Base-by-base conservation (phyloP, 768 basidiomycete species). In the Astraeus odoratus region DNA sequence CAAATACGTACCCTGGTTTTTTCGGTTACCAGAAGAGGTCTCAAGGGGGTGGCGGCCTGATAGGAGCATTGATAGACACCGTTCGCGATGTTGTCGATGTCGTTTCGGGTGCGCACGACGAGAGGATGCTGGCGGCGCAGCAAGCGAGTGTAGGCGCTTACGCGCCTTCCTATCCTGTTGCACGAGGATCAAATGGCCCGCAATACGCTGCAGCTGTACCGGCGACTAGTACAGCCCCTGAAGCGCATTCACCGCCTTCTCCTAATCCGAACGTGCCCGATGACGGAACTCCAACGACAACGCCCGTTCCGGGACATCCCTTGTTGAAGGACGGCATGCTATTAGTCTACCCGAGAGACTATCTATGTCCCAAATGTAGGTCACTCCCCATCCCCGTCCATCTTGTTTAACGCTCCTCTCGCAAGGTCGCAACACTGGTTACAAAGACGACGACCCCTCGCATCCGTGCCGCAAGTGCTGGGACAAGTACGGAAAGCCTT, bases 391-490 rank as follows among this genome's bases (percentile, higher is more conserved):
- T n/a, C 23, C 20, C 23, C 30, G 12, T 18, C 20, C 20, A 24
- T 22, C 8, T 22, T 26, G 19, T 22, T 19, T 47, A 12, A 50
- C 41, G 4, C n/a, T n/a, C 10, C 45, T 10, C 33, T 18, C 24
- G 22, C 47, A 26, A 89, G 87, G 87, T 53, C 67, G 68, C 30
- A 90, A 91, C 59, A 77, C 74, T 1, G 87, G 88, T 2, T 90
- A 81, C 65, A 86, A 86, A 60, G 68, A 74, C 46, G 67, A 66
- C 29, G 84, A 89, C 59, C 83, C 84, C 0, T 57, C 69, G 1
- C 67, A 78, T 45, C 83, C 86, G 5, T 89, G 88, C 56, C 68
- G 71, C 47, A 76, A 74, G 45, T 91, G 89, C 66, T 91, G 87
- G 88, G 65, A 72, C 5, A 81, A 79, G 52, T 81, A 82, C 61